Percentiles rank a stretch among this genome's conserved stretches.
phyloP scores from a whole-genome alignment of 108 stramenopile species.

The Stephanodiscus minutulus region DNA sequence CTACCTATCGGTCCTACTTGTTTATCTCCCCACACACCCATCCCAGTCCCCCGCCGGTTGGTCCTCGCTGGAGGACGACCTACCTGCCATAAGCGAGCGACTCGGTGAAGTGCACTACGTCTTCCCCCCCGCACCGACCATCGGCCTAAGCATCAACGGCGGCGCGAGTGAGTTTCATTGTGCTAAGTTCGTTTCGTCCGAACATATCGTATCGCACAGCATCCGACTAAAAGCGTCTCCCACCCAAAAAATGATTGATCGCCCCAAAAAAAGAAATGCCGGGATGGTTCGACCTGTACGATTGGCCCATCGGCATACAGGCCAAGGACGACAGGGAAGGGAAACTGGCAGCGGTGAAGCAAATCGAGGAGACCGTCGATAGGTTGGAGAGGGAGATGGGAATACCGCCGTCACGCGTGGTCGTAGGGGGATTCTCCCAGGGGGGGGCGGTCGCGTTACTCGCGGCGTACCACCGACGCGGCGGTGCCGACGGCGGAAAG shows the following conservation, averaged over 20 bases:
- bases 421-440: conserved; percentile 86
- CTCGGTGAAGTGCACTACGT: conserved; percentile 66
- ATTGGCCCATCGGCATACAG: conserved; percentile 84
- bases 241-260: no score
- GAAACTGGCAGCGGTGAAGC: conserved; percentile 42
- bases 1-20: background rate
- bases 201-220: no score
- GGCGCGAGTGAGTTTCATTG: conserved; percentile 29
- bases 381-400: conserved; percentile 51
- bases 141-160: conserved; percentile 83
- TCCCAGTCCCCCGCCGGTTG: conserved; percentile 73
- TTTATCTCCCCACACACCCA: conserved; percentile 31
- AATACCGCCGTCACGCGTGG: conserved; percentile 64
- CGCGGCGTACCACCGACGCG: conserved; percentile 60
- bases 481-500: conserved; percentile 15
- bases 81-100: conserved; percentile 58
- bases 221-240: no score
- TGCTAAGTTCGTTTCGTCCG: no score
- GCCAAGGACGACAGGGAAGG: conserved; percentile 70
- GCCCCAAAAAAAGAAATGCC: conserved; percentile 56
- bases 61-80: conserved; percentile 52
- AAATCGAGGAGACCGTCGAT: conserved; percentile 55
- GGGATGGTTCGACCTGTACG: conserved; percentile 88
- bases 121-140: conserved; percentile 82
- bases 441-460: conserved; percentile 81